Percentiles rank a stretch among this genome's conserved stretches.
These are phyloP conservation scores for Dioscorea zingiberensis DNA, from an alignment of 106 monocot species.

Conservation along the genomic window DNA sequence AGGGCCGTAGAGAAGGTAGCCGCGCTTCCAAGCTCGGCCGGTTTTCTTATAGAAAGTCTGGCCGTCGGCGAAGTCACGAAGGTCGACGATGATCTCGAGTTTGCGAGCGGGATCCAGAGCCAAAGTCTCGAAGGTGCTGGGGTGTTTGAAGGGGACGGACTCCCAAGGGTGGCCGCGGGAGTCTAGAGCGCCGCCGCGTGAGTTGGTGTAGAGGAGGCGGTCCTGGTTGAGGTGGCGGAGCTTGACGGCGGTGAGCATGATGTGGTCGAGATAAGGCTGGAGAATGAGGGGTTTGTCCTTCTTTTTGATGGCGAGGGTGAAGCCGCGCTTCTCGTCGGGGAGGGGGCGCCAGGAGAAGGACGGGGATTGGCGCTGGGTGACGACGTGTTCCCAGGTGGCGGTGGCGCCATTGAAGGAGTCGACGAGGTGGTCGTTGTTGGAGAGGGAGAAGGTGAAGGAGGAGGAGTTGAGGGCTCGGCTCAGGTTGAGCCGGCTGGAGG, in stretches of 20 bases:
- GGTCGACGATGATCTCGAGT: slow-evolving; percentile 44
- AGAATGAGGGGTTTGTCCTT: slow-evolving; percentile 41
- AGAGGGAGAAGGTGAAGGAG: slow-evolving; percentile 66
- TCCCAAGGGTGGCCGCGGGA: slow-evolving; percentile 73
- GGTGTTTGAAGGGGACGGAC: slow-evolving; percentile 90
- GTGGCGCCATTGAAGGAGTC: slow-evolving; percentile 52
- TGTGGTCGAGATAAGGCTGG: slow-evolving; percentile 69
- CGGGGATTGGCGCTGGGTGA: slow-evolving; percentile 49
- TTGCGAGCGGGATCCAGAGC: slow-evolving; percentile 68
- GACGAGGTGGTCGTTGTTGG: slow-evolving; percentile 66
- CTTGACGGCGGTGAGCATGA: slow-evolving; percentile 59
- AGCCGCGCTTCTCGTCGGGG: slow-evolving; percentile 79
- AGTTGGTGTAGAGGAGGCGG: slow-evolving; percentile 65
- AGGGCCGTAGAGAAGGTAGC: slow-evolving; percentile 71
- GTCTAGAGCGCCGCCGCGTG: slow-evolving; percentile 47
- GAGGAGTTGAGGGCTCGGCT: slow-evolving; percentile 73
- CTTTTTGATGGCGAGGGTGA: slow-evolving; percentile 60
- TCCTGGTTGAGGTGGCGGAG: slow-evolving; percentile 61
- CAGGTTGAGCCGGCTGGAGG: slow-evolving; percentile 48
- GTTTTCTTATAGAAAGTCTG: slow-evolving; percentile 49
- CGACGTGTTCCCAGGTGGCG: slow-evolving; percentile 78
- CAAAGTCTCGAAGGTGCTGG: slow-evolving; percentile 83
- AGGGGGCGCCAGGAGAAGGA: slow-evolving; percentile 75
- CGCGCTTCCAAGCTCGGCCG: slow-evolving; percentile 84
- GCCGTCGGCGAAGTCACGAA: slow-evolving; percentile 43